Evolutionary conservation across 495 filamentous ascomycete species (phyloP).

Genomic region (Tuber melanosporum): DNA sequence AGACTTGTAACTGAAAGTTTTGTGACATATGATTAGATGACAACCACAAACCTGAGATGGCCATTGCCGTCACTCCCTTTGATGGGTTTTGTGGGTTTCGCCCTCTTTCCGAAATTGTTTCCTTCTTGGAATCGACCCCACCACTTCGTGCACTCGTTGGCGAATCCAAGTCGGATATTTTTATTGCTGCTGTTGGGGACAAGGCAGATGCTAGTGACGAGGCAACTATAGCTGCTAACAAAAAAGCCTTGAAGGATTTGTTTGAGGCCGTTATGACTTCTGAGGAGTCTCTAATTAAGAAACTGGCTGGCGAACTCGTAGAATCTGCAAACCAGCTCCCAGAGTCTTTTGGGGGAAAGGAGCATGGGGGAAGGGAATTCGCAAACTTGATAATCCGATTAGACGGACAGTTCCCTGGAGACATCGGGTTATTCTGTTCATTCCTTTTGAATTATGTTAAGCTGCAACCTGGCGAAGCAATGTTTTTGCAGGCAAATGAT

Average conservation of each 20-base stretch:
- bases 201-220: conserved; percentile 56
- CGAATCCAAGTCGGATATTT: conserved; percentile 58
- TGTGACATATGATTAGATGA: conserved; percentile 56
- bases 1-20: neutral
- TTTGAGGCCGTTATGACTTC: conserved; percentile 79
- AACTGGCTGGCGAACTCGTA: conserved; percentile 61
- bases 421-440: conserved; percentile 70
- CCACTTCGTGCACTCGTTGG: conserved; percentile 72
- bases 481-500: conserved; percentile 93
- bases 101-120: conserved; percentile 73
- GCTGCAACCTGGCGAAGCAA: conserved; percentile 79
- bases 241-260: conserved; percentile 64
- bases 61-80: conserved; percentile 91
- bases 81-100: conserved; percentile 95
- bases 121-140: conserved; percentile 71
- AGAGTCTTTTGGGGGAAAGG: conserved; percentile 56
- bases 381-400: conserved; percentile 68
- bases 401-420: conserved; percentile 67
- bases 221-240: conserved; percentile 56
- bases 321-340: conserved; percentile 60
- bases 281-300: conserved; percentile 56
- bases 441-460: conserved; percentile 80
- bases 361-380: conserved; percentile 60
- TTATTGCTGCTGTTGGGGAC: conserved; percentile 60
- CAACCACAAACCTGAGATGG: conserved; percentile 99